Percentiles rank a stretch among this genome's conserved stretches.
Conservation (phyloP, 805 yeast genomes). For the Yarrowia divulgata region DNA sequence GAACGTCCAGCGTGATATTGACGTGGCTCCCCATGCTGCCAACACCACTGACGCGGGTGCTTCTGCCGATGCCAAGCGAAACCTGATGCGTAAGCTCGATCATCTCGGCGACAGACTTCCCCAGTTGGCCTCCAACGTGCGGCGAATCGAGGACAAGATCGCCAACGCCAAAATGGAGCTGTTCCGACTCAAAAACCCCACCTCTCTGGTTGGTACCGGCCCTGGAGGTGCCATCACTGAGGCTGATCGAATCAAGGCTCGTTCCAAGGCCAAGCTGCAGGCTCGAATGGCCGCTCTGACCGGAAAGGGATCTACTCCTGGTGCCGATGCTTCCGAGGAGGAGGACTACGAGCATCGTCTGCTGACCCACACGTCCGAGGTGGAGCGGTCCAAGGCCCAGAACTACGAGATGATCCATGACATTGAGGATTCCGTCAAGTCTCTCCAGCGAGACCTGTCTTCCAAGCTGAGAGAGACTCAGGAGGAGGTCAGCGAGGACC, state of each 20-base stretch:
- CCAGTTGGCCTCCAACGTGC: constrained; percentile 66
- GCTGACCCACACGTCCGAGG: constrained; percentile 55
- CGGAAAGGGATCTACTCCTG: constrained; percentile 64
- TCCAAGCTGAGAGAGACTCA: constrained; percentile 53
- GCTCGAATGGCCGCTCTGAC: constrained; percentile 94
- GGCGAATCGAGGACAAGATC: constrained; percentile 71
- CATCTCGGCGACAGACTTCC: constrained; percentile 77
- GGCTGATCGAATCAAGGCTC: constrained; percentile 78
- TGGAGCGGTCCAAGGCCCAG: constrained; percentile 61
- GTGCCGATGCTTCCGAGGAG: constrained; percentile 54
- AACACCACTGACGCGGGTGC: neutral
- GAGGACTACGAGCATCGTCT: constrained; percentile 60
- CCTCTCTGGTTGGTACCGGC: constrained; percentile 80
- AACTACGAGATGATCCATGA: constrained; percentile 71
- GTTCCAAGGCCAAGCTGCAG: constrained; percentile 75
- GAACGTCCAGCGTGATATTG: constrained; percentile 53
- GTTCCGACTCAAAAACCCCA: constrained; percentile 61
- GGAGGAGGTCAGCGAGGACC: constrained; percentile 48
- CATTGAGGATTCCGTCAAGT: constrained; percentile 72
- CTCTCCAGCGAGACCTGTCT: constrained; percentile 61
- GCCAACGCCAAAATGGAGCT: constrained; percentile 69
- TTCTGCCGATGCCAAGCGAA: constrained; percentile 53
- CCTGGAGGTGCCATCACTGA: constrained; percentile 88
- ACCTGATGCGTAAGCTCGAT: constrained; percentile 64
- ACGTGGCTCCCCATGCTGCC: constrained; percentile 42